Conservation (phyloP, 306 rosid species). For the apple (Malus domestica) region DNA sequence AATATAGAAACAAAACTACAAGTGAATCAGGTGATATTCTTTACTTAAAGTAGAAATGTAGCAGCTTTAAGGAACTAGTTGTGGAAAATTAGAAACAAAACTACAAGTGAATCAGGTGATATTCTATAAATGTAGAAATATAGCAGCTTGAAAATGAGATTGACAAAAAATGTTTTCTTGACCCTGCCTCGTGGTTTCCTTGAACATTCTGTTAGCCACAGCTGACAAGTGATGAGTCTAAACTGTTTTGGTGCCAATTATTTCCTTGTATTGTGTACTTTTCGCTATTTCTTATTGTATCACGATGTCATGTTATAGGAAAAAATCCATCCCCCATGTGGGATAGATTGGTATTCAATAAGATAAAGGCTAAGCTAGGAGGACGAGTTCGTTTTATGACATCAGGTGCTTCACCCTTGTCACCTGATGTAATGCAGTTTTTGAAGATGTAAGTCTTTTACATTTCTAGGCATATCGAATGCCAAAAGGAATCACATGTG, state of each 20-base stretch:
- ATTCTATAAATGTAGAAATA: background rate
- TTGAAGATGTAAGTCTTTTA: slow-evolving; percentile 68
- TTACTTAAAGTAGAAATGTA: background rate
- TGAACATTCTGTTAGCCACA: background rate
- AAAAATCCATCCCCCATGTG: slow-evolving; percentile 86
- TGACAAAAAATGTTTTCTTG: background rate
- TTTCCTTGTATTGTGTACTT: background rate
- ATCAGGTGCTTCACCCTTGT: slow-evolving; percentile 98
- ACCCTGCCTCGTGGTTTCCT: background rate
- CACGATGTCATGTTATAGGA: slow-evolving; percentile 36
- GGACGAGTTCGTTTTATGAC: slow-evolving; percentile 85
- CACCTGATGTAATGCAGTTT: slow-evolving; percentile 93
- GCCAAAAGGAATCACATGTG: slow-evolving; percentile 1
- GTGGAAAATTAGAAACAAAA: background rate
- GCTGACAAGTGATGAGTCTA: background rate
- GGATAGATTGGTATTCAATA: slow-evolving; percentile 94
- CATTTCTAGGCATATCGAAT: slow-evolving; percentile 7
- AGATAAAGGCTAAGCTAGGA: slow-evolving; percentile 90
- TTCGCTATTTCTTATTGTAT: background rate
- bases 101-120: background rate
- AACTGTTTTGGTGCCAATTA: background rate
- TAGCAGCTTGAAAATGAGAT: background rate
- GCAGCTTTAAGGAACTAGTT: background rate
- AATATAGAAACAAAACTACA: background rate
- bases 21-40: background rate